Conservation (phyloP, 2,329 filamentous ascomycete species). For the Amphichorda felina region DNA sequence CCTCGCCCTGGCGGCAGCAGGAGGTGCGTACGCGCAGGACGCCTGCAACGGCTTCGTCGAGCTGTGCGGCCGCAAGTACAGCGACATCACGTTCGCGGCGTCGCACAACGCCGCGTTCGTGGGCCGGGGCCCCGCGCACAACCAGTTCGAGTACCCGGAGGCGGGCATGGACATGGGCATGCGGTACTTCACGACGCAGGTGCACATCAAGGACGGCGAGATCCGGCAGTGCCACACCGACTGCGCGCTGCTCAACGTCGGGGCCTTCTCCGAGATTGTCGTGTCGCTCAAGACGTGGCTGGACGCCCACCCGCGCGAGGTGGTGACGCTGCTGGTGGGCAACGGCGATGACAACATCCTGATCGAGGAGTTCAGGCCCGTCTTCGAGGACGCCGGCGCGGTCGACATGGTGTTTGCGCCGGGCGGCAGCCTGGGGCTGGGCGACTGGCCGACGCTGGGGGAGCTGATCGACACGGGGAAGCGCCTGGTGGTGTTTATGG, state of each 20-base stretch:
- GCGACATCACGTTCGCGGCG: constrained; percentile 42
- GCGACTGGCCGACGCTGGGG: constrained; percentile 55
- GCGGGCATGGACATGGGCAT: constrained; percentile 45
- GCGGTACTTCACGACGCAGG: constrained; percentile 48
- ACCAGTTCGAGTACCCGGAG: constrained; percentile 45
- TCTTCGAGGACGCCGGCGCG: constrained; percentile 41
- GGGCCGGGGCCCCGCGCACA: constrained; percentile 34
- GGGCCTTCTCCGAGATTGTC: constrained; percentile 39
- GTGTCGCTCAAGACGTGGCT: constrained; percentile 43
- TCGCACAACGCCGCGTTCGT: constrained; percentile 52
- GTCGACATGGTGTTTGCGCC: constrained; percentile 43
- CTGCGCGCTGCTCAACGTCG: constrained; percentile 43
- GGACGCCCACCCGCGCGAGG: constrained; percentile 41
- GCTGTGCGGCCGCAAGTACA: constrained; percentile 40
- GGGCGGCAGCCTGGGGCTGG: constrained; percentile 17
- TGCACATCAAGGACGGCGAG: constrained; percentile 34
- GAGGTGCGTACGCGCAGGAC: background rate
- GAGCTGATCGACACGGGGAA: constrained; percentile 46
- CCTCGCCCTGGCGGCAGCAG: background rate
- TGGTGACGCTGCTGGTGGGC: constrained; percentile 45
- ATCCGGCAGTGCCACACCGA: constrained; percentile 49
- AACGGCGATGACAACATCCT: constrained; percentile 39
- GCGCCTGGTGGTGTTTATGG: constrained; percentile 56
- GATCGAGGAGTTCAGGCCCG: constrained; percentile 35
- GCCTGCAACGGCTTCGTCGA: constrained; percentile 39